phyloP scores from a whole-genome alignment of 257 asterid genomes.

The Ehretia macrophylla region DNA sequence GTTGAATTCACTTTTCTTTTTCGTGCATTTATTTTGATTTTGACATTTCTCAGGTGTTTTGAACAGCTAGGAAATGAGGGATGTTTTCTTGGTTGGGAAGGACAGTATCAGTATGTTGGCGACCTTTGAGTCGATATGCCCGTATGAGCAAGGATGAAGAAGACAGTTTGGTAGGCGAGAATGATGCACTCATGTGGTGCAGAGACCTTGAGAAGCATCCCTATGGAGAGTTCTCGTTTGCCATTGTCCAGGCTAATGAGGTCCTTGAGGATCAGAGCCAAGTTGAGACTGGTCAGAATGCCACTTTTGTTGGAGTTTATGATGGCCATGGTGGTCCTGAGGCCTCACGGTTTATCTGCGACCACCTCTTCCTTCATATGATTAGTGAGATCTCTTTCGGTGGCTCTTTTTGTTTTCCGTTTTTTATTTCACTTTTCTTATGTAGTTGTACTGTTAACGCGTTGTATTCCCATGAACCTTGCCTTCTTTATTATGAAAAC shows the following conservation, averaged over 20 bases:
- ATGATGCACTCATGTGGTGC: constrained; percentile 62
- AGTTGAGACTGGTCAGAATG: constrained; percentile 56
- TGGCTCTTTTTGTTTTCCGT: constrained; percentile 4
- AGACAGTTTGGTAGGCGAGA: constrained; percentile 40
- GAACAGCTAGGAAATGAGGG: constrained; percentile 60
- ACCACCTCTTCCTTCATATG: constrained; percentile 49
- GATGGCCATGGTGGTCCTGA: constrained; percentile 92
- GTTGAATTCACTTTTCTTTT: background rate
- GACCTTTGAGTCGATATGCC: constrained; percentile 72
- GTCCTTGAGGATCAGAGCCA: constrained; percentile 73
- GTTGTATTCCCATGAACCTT: background rate
- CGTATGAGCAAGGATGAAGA: constrained; percentile 69
- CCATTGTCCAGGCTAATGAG: constrained; percentile 67
- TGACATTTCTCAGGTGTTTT: constrained; percentile 5
- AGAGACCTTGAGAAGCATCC: constrained; percentile 76
- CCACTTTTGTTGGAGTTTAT: constrained; percentile 74
- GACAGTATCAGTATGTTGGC: constrained; percentile 47
- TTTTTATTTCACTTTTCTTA: background rate
- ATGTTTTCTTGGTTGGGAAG: constrained; percentile 72
- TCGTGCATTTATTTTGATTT: background rate
- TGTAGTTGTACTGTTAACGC: background rate
- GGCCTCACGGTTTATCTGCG: constrained; percentile 53
- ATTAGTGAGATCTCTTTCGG: constrained; percentile 41
- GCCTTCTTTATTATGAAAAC: constrained; percentile 1
- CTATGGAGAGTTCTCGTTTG: constrained; percentile 73